Base-by-base conservation (phyloP, 352 stramenopile species). In the Aphanomyces euteiches region DNA sequence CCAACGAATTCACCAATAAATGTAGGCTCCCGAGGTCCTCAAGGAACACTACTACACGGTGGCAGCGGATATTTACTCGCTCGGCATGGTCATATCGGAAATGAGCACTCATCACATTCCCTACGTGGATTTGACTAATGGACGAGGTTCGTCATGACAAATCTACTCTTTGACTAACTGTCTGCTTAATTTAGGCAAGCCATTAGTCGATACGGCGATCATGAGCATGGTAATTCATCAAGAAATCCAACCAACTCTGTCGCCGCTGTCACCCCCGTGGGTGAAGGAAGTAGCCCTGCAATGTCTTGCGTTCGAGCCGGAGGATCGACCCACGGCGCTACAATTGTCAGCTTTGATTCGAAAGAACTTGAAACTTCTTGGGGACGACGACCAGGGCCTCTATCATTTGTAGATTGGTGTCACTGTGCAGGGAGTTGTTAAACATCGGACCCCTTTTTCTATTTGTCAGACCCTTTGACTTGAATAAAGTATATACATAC, bases 131-230 rank as follows among this genome's bases (percentile, higher is more conserved):
- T 8, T 53, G 41, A 54, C n/a, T 1, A 70, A 70, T 37, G 64
- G 50, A 17, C n/a, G 41, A 61, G 64, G 64, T n/a, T 28, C 28
- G 0, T 2, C 28, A 28, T 28, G 28, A 28, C 28, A 2, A 28
- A 28, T 28, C 28, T 2, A 28, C 28, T 28, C 28, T 28, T 28
- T 28, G 28, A 28, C 28, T n/a, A 2, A 50, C 43, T 50, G 10
- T 12, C 10, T n/a, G 43, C 43, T 12, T n/a, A n/a, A 50, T 50
- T 12, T n/a, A 50, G 64, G 64, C 5, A 50, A 41, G 15, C 12
- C 64, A 15, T n/a, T 70, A 37, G 64, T 63, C n/a, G 64, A 70
- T 43, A 70, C 64, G 21, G 64, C 64, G 10, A 70, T 70, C 39
- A 63, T 70, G 45, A 70, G 64, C 50, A 54, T 47, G 34, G 64